Base-by-base conservation (phyloP, 2,329 filamentous ascomycete species). In the Talaromyces atroroseus region DNA sequence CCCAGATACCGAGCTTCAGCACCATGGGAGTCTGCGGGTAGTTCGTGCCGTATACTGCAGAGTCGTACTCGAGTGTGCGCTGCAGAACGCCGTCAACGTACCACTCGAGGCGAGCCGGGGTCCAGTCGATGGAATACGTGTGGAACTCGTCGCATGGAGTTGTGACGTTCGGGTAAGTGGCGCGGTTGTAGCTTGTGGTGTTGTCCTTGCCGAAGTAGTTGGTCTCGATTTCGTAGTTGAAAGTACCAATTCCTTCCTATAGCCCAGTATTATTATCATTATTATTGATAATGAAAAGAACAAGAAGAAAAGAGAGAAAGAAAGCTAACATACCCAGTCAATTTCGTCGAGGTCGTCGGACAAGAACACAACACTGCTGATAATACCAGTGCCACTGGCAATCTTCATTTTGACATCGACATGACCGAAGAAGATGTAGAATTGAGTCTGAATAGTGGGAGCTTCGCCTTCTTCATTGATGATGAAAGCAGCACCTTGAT, bases 341-440 rank as follows among this genome's bases (percentile, higher is more conserved):
- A 99, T 92, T 77, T 99, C 94, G 74, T 99, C 94, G 32, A 96
- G 83, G 66, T 84, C 83, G 71, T 96, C 92, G 16, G 92, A 96
- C 75, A 95, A 86, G 60, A 99, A 78, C 14, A 97, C 91, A 38
- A 95, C 80, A 26, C 90, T 92, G 72, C 90, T 96, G 64, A 99
- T 91, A 64, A 97, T 95, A 63, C 94, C 94, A 21, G 82, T 84
- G 2, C 94, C 94, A 1, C 89, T 87, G n/a, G 94, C 90, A 32
- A 89, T 85, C 75, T 94, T 91, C 80, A 96, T 81, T 52, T 83
- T 86, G 62, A 96, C 83, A 62, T 94, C 88, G 68, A 96, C 87
- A 61, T 87, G 88, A 64, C 94, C 94, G 70, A 96, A 99, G 90
- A 97, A 96, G 77, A 99, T 95, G 80, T 96, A 96, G 82, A 95